Conservation (phyloP, 768 basidiomycete genomes). For the Naganishia kalamii region DNA sequence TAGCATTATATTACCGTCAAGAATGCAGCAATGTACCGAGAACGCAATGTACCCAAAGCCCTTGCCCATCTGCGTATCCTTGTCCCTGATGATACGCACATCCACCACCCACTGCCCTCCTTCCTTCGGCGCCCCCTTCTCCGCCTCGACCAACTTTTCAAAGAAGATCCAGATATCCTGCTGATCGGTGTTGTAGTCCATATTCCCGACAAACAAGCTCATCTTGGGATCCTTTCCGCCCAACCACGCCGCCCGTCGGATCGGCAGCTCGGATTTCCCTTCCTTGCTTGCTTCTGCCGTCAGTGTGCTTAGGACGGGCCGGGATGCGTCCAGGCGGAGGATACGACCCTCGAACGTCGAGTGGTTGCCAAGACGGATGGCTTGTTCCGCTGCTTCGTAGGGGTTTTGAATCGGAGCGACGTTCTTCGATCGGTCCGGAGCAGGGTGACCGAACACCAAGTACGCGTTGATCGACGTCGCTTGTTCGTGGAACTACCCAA, state of each 20-base stretch:
- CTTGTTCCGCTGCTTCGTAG: conserved; percentile 59
- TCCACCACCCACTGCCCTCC: conserved; percentile 59
- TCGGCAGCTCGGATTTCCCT: conserved; percentile 34
- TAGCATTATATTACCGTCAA: neutral
- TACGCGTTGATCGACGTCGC: conserved; percentile 78
- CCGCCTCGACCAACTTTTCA: conserved; percentile 65
- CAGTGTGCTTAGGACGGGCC: conserved; percentile 38
- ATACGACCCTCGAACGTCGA: conserved; percentile 68
- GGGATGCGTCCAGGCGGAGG: conserved; percentile 70
- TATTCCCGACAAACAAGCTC: conserved; percentile 82
- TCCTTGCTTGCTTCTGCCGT: conserved; percentile 35
- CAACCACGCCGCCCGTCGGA: conserved; percentile 43
- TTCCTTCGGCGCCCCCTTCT: conserved; percentile 53
- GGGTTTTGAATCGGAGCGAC: conserved; percentile 47
- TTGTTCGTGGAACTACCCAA: conserved; percentile 62
- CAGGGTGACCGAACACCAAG: conserved; percentile 73
- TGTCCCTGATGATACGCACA: conserved; percentile 83
- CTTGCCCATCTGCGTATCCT: conserved; percentile 86
- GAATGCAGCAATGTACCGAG: conserved; percentile 52
- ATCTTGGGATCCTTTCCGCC: conserved; percentile 61
- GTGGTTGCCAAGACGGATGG: conserved; percentile 61
- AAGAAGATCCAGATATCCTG: conserved; percentile 83
- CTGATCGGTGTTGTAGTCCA: conserved; percentile 87
- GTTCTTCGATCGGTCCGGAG: conserved; percentile 44
- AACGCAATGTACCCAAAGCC: conserved; percentile 93